phyloP scores from a whole-genome alignment of 2,329 filamentous ascomycete species.

The Blumeria graminis region DNA sequence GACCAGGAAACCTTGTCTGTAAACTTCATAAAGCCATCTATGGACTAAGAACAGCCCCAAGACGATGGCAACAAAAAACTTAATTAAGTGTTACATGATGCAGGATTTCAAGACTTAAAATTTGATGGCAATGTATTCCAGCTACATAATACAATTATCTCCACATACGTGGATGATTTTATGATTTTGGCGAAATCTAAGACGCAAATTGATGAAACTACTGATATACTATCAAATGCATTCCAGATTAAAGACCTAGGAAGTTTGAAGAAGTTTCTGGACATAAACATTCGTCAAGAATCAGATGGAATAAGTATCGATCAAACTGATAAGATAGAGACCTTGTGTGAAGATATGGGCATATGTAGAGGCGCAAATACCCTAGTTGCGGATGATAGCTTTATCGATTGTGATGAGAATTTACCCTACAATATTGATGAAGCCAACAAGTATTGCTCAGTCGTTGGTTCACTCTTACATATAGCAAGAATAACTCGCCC shows the following conservation, averaged over 20 bases:
- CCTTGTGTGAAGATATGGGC: not conserved
- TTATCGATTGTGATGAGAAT: not conserved
- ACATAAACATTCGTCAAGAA: not conserved
- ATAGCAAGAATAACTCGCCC: not conserved
- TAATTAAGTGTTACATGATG: not conserved
- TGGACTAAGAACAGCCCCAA: not conserved
- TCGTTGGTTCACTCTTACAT: not conserved
- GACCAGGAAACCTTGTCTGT: not conserved
- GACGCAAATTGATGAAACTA: not conserved
- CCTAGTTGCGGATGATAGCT: no score
- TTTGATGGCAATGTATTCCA: not conserved
- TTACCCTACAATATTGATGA: not conserved
- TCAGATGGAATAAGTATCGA: not conserved
- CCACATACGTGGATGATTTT: not conserved
- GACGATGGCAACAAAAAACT: not conserved
- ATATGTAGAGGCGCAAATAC: not conserved
- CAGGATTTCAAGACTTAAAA: not conserved
- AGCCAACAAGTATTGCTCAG: not conserved
- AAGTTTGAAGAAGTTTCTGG: not conserved
- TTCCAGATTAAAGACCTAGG: not conserved
- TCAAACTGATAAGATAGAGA: not conserved
- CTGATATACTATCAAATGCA: not conserved
- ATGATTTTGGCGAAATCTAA: not conserved
- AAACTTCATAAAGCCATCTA: not conserved
- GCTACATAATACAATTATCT: not conserved